Conservation (phyloP, 441 rosid species). For the Gossypium davidsonii region DNA sequence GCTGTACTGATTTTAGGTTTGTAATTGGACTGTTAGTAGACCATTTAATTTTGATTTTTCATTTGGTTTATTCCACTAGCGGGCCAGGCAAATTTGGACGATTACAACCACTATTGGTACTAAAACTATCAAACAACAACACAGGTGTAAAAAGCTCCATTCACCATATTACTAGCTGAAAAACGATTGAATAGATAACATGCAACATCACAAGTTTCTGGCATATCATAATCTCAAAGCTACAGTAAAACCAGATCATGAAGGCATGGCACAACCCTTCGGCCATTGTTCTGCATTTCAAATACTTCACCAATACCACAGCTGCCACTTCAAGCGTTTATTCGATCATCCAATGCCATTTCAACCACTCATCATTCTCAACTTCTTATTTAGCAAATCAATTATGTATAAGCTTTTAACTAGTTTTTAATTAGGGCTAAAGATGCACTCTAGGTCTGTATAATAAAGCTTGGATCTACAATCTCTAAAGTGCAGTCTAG, state of each 20-base stretch:
- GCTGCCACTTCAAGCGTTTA: background rate
- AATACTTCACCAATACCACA: background rate
- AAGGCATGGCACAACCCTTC: background rate
- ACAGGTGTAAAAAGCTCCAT: too few species aligned
- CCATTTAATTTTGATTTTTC: too few species aligned
- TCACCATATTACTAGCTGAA: too few species aligned
- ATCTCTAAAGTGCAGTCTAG: background rate
- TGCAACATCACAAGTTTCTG: background rate
- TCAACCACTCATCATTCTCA: background rate
- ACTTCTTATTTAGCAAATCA: too few species aligned
- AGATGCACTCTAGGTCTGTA: background rate
- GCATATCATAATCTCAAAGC: background rate
- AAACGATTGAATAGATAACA: background rate
- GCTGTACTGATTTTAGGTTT: too few species aligned
- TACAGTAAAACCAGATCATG: background rate
- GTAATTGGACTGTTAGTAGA: too few species aligned
- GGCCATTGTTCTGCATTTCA: background rate
- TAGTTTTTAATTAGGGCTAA: background rate
- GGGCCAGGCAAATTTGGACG: too few species aligned
- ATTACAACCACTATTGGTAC: too few species aligned
- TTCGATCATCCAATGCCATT: background rate
- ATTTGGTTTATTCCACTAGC: too few species aligned
- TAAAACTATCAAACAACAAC: background rate
- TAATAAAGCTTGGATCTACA: background rate
- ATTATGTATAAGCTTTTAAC: too few species aligned